phyloP scores from a whole-genome alignment of 2,329 filamentous ascomycete species.

The Pseudogymnoascus sp. region DNA sequence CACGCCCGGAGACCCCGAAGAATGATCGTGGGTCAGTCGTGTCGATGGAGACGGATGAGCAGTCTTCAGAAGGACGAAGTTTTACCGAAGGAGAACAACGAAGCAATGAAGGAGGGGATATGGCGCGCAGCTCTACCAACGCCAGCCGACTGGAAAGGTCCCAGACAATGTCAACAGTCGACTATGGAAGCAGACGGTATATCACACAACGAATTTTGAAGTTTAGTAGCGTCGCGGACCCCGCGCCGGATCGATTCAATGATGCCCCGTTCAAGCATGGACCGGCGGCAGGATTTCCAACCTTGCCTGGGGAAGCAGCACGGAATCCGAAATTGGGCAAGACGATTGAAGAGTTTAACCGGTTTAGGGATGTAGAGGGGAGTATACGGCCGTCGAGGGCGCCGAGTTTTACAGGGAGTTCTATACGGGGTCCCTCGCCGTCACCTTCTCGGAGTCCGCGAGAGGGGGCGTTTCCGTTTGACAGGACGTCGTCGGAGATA shows the following conservation, averaged over 20 bases:
- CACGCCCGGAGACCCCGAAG: not conserved
- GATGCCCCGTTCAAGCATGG: constrained; percentile 41
- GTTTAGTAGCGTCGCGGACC: constrained; percentile 38
- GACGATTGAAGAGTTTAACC: constrained; percentile 37
- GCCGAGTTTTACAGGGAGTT: constrained; percentile 33
- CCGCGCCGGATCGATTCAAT: constrained; percentile 39
- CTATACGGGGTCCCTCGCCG: constrained; percentile 23
- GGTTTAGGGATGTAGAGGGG: constrained; percentile 28
- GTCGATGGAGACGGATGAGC: not conserved
- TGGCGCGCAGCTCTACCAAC: too few relatives aligned
- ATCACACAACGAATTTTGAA: constrained; percentile 38
- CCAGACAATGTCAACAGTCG: not conserved
- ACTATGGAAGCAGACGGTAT: constrained; percentile 31
- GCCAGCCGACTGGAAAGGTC: not conserved
- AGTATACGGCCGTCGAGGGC: constrained; percentile 31
- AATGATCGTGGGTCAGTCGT: not conserved
- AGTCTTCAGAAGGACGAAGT: not conserved
- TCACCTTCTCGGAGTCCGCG: constrained; percentile 16
- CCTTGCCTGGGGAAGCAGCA: constrained; percentile 45
- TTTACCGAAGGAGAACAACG: not conserved
- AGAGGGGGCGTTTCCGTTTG: constrained; percentile 19
- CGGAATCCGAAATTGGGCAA: constrained; percentile 36
- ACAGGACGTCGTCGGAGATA: constrained; percentile 15
- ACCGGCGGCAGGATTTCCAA: constrained; percentile 43
- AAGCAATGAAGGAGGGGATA: not conserved